Evolutionary conservation across 2,329 filamentous ascomycete genomes (phyloP).

Genomic region (Myriosclerotinia scirpicola): DNA sequence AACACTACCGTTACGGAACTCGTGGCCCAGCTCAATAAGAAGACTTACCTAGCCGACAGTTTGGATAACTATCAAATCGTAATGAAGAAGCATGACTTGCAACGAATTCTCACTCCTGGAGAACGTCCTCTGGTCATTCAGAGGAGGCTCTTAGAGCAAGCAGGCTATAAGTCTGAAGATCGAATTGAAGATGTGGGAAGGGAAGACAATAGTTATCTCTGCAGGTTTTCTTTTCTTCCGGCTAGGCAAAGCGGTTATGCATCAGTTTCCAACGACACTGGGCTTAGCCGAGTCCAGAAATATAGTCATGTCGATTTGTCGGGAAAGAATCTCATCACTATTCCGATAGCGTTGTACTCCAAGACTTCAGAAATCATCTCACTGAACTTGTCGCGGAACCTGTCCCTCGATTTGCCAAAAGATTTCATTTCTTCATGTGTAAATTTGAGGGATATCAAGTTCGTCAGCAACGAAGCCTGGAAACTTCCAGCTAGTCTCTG

Average conservation of each 20-base stretch:
- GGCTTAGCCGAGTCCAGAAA: constrained; percentile 79
- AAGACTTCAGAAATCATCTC: constrained; percentile 92
- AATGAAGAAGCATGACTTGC: constrained; percentile 87
- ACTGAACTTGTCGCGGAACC: constrained; percentile 87
- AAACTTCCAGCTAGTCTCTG: constrained; percentile 81
- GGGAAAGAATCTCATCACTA: constrained; percentile 87
- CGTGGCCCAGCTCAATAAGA: constrained; percentile 86
- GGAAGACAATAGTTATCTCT: constrained; percentile 96
- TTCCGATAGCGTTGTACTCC: constrained; percentile 90
- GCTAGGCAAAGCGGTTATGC: constrained; percentile 82
- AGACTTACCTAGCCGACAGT: constrained; percentile 87
- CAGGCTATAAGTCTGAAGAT: constrained; percentile 85
- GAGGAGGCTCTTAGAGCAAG: constrained; percentile 85
- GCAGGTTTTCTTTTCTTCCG: constrained; percentile 91
- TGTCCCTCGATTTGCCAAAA: constrained; percentile 88
- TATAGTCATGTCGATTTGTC: constrained; percentile 92
- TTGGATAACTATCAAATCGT: constrained; percentile 95
- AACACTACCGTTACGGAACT: constrained; percentile 85
- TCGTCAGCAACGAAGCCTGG: constrained; percentile 88
- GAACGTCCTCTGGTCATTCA: constrained; percentile 90
- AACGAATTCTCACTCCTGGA: constrained; percentile 72
- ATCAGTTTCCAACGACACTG: constrained; percentile 72
- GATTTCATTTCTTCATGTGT: constrained; percentile 95
- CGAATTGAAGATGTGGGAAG: constrained; percentile 89
- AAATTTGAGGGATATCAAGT: constrained; percentile 92